Evolutionary conservation across 73 alveolate genomes (phyloP), one percentile per base, ranked within the genome.

Genomic region (Uronychia setigera): DNA sequence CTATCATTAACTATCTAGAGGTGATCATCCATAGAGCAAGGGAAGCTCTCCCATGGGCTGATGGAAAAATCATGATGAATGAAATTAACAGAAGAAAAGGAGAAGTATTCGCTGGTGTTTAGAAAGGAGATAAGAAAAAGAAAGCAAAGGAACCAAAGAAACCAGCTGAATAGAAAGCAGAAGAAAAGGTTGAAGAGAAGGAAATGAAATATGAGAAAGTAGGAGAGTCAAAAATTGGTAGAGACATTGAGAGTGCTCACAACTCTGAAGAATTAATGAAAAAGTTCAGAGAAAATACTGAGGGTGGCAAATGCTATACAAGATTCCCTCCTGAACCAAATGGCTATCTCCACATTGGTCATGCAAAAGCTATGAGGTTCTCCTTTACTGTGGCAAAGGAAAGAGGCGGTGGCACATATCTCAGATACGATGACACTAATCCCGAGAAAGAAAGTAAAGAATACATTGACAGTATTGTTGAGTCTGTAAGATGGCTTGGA

Each of bases 271-370:
- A 92, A 79, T 91, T 95, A 32, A 77, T 97, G 67, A 89, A 94
- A 90, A 95, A 95, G 87, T 98, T 95, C 86, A 81, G 77, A 57
- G 96, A 94, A 80, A 89, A 93, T 9, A 97, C 99, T 34, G 80
- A 77, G 25, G 98, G 98, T 67, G 98, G 98, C 30, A 93, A 97
- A 88, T 88, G 98, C 46, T 82, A 96, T 78, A 98, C 99, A 0
- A 93, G 99, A 46, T 99, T 99, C 97, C 99, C 99, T 0, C 99
- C 99, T 13, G 99, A 99, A 94, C 99, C 99, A 74, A 99, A 99
- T 91, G 99, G 99, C 60, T 99, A 96, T 84, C 96, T 99, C 81
- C 99, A 99, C 88, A 97, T 99, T 74, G 99, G 99, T 46, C 99
- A 99, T 89, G 99, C 99, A 25, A 99, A 99, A 89, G 98, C 99